phyloP scores from a whole-genome alignment of 176 grass and related monocot genomes.

The Avena atlantica region DNA sequence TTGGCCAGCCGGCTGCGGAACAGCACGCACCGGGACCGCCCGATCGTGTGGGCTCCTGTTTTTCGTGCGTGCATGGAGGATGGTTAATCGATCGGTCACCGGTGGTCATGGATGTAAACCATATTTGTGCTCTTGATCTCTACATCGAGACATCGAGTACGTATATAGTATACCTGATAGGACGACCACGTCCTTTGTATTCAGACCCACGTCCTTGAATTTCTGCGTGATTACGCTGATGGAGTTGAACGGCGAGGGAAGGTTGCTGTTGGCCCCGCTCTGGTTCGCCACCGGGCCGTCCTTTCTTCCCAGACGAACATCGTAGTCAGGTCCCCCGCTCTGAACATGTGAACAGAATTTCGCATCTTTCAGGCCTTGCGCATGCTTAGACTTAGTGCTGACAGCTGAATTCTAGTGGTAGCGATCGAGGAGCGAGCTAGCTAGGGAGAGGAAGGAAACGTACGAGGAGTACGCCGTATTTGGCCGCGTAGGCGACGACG shows the following conservation, averaged over 20 bases:
- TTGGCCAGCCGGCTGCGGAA: constrained; percentile 65
- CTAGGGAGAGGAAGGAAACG: too few species aligned
- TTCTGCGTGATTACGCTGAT: constrained; percentile 43
- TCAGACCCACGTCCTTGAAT: constrained; percentile 64
- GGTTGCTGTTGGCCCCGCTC: constrained; percentile 63
- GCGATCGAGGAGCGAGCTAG: too few species aligned
- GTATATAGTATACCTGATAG: constrained; percentile 45
- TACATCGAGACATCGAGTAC: too few species aligned
- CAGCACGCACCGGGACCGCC: constrained; percentile 59
- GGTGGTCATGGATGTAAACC: too few species aligned
- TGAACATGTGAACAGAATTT: too few species aligned
- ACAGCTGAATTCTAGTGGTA: too few species aligned
- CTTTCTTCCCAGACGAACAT: constrained; percentile 63
- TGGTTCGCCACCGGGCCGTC: constrained; percentile 74
- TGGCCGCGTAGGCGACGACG: constrained; percentile 63
- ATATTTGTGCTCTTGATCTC: too few species aligned
- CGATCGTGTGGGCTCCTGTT: constrained; percentile 82
- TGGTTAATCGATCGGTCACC: too few species aligned
- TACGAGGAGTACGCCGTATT: constrained; percentile 50
- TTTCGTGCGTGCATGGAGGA: too few species aligned
- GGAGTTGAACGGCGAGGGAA: constrained; percentile 53
- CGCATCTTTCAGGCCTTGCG: too few species aligned
- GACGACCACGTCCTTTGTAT: constrained; percentile 67
- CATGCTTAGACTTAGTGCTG: too few species aligned
- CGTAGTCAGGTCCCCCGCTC: constrained; percentile 65